Conservation (phyloP, 768 basidiomycete species). For the Suillus hirtellus region DNA sequence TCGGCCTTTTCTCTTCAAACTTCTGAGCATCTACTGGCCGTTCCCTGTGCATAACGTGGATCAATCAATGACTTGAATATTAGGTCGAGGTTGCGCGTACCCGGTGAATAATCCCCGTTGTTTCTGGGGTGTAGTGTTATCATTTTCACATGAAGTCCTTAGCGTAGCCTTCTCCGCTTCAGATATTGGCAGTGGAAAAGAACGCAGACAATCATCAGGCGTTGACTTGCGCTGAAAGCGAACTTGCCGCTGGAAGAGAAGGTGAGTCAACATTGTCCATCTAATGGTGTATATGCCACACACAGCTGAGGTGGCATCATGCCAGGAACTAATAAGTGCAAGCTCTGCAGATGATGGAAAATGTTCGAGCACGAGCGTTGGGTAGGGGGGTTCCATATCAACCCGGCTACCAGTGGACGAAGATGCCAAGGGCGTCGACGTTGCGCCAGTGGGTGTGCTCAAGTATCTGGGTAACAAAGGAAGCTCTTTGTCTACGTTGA, state of each 20-base stretch:
- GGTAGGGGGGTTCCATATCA: conserved; percentile 14
- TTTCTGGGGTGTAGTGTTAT: conserved; percentile 12
- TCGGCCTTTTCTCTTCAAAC: conserved; percentile 13
- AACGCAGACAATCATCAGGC: conserved; percentile 5
- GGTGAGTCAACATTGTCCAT: conserved; percentile 4
- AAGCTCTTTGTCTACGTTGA: conserved; percentile 23
- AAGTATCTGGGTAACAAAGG: conserved; percentile 23
- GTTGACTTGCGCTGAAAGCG: conserved; percentile 22
- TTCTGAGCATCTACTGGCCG: not conserved
- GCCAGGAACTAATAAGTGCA: conserved; percentile 25
- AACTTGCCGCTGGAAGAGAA: conserved; percentile 18
- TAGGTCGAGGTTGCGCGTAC: conserved; percentile 12
- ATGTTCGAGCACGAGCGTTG: conserved; percentile 22
- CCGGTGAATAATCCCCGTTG: conserved; percentile 23
- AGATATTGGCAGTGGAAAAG: conserved; percentile 15
- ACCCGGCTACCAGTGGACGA: not conserved
- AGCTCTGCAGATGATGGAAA: conserved; percentile 22
- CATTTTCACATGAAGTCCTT: conserved; percentile 7
- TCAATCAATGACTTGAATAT: conserved; percentile 1
- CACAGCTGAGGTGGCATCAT: conserved; percentile 25
- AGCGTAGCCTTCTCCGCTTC: conserved; percentile 3
- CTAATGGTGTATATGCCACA: conserved; percentile 8
- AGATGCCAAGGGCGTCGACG: not conserved
- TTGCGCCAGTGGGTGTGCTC: not conserved
- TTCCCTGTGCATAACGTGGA: conserved; percentile 14